A percentile compares a stretch with the other conserved stretches of the same genome.
Conservation (phyloP, 768 basidiomycete species). For the Collybia sp. region DNA sequence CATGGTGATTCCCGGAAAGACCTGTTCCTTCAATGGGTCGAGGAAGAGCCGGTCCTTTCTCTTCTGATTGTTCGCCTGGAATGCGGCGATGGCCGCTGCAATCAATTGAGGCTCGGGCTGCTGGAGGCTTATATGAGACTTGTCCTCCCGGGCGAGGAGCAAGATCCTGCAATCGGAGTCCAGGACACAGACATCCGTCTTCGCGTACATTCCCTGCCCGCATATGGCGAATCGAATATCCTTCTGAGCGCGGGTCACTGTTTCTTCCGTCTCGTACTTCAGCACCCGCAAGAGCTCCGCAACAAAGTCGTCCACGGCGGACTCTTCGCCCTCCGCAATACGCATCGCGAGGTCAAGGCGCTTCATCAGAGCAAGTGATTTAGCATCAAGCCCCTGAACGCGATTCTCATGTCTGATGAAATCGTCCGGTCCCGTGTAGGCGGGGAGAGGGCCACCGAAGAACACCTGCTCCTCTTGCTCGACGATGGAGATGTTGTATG, state of each 20-base stretch:
- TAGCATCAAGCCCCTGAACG: too few species aligned
- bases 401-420: too few species aligned
- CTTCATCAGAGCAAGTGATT: too few species aligned
- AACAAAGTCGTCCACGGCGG: conserved; percentile 9
- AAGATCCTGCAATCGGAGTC: conserved; percentile 7
- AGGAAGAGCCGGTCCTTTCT: too few species aligned
- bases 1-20: conserved; percentile 22
- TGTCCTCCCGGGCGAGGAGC: conserved; percentile 11
- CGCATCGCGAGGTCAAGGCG: conserved; percentile 10
- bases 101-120: conserved; percentile 18
- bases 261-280: conserved; percentile 6
- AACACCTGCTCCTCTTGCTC: not conserved
- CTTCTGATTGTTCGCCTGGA: conserved; percentile 21
- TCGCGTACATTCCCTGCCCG: conserved; percentile 8
- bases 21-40: too few species aligned
- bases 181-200: conserved; percentile 8
- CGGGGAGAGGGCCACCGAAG: not conserved
- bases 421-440: too few species aligned
- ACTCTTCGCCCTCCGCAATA: conserved; percentile 3
- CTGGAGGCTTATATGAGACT: conserved; percentile 2
- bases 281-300: conserved; percentile 8
- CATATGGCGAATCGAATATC: conserved; percentile 11
- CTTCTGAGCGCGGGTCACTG: conserved; percentile 7
- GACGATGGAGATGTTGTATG: not conserved
- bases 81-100: conserved; percentile 24